Conservation (phyloP, 257 asterid species). For the Penstemon davidsonii region DNA sequence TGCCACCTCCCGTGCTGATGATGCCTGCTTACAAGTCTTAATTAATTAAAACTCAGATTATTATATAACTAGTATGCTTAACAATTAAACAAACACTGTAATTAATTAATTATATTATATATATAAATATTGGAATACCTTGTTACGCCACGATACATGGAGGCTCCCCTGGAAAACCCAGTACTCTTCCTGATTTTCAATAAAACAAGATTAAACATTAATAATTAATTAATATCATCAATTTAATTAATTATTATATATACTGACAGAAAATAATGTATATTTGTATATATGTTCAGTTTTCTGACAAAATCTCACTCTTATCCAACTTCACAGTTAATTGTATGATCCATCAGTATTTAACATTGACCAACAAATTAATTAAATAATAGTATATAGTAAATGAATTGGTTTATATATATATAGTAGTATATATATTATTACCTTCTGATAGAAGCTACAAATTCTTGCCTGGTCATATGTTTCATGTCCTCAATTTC, state of each 20-base stretch:
- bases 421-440: too few relatives aligned
- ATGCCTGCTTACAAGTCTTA: slow-evolving; percentile 52
- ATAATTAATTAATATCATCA: too few relatives aligned
- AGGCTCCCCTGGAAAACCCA: slow-evolving; percentile 93
- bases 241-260: too few relatives aligned
- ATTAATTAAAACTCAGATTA: slow-evolving; percentile 13
- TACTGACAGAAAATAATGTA: too few relatives aligned
- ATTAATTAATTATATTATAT: neutral
- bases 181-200: slow-evolving; percentile 66
- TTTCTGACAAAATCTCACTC: slow-evolving; percentile 38
- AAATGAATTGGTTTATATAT: too few relatives aligned
- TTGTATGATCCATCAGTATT: neutral
- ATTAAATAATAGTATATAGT: too few relatives aligned
- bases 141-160: slow-evolving; percentile 91
- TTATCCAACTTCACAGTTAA: slow-evolving; percentile 5
- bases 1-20: slow-evolving; percentile 99
- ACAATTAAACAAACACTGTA: too few relatives aligned
- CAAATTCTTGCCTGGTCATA: slow-evolving; percentile 97
- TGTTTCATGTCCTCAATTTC: slow-evolving; percentile 91
- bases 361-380: too few relatives aligned
- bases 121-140: slow-evolving; percentile 39
- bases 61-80: too few relatives aligned
- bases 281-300: neutral
- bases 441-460: slow-evolving; percentile 88
- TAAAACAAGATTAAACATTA: too few relatives aligned